Percentiles rank a stretch among this genome's conserved stretches.
These are phyloP conservation scores for Tricholomella constricta DNA, from an alignment of 768 basidiomycete species.

Conservation along the genomic window DNA sequence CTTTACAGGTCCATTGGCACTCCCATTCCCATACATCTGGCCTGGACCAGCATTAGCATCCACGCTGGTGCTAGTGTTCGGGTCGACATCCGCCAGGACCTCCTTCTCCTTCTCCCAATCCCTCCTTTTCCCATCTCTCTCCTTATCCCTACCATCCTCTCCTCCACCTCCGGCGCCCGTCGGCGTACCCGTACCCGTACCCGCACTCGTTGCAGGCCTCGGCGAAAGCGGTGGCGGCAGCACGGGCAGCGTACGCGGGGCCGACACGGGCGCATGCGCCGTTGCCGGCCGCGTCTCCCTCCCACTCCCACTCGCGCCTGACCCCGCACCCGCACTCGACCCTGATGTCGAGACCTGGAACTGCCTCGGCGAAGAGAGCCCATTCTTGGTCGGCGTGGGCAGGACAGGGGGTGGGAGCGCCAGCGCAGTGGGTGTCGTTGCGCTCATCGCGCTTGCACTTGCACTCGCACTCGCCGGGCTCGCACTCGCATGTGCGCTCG, in stretches of 20 bases:
- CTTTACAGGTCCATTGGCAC: not conserved
- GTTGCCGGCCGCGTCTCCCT: conserved; percentile 2
- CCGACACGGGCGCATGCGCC: not conserved
- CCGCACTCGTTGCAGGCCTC: conserved; percentile 14
- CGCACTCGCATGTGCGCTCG: not conserved
- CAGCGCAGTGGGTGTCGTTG: not conserved
- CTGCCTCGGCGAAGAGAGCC: conserved; percentile 1
- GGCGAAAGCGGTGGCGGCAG: conserved; percentile 1
- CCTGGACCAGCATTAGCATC: no score
- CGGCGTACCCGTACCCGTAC: not conserved
- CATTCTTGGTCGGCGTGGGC: not conserved
- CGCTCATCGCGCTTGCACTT: no score
- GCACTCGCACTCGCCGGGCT: not conserved
- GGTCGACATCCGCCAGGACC: not conserved
- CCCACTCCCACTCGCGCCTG: not conserved
- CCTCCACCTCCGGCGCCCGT: not conserved
- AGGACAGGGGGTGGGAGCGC: not conserved
- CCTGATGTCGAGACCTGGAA: not conserved
- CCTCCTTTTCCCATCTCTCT: conserved; percentile 5
- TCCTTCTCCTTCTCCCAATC: not conserved
- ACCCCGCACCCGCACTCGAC: not conserved
- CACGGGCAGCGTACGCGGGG: not conserved
- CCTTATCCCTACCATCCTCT: conserved; percentile 8
- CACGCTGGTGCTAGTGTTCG: conserved; percentile 5
- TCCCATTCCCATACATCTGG: conserved; percentile 21